Conservation (phyloP, 2,329 filamentous ascomycete species). For the Aspergillus pseudonomiae region DNA sequence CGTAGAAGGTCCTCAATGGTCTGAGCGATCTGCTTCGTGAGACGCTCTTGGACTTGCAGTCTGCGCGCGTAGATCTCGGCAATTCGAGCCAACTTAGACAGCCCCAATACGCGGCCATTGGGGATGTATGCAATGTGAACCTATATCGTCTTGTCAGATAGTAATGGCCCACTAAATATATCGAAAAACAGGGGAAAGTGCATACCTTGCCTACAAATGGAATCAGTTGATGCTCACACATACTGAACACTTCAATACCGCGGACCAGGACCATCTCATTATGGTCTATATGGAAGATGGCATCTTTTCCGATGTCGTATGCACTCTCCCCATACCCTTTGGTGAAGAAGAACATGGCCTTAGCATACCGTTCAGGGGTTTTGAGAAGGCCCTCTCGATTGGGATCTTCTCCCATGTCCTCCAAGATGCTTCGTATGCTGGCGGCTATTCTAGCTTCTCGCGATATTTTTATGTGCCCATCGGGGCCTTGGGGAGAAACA, state of each 20-base stretch:
- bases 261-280: constrained; percentile 94
- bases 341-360: constrained; percentile 89
- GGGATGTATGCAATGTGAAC: constrained; percentile 98
- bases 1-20: constrained; percentile 86
- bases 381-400: constrained; percentile 60
- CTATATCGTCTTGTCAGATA: constrained; percentile 47
- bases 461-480: neutral
- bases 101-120: constrained; percentile 80
- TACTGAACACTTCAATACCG: constrained; percentile 87
- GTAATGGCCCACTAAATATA: neutral
- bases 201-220: constrained; percentile 86
- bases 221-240: constrained; percentile 93
- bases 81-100: constrained; percentile 89
- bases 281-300: constrained; percentile 90
- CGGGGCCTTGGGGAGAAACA: neutral
- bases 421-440: constrained; percentile 44
- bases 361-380: constrained; percentile 80
- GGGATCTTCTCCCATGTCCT: constrained; percentile 64
- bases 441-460: neutral
- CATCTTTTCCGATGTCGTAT: constrained; percentile 81
- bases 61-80: constrained; percentile 91
- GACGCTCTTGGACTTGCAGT: constrained; percentile 87
- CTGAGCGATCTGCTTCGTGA: constrained; percentile 92
- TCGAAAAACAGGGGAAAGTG: neutral
- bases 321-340: constrained; percentile 92